Conservation (phyloP, 2,329 filamentous ascomycete genomes). For the Allantophomopsis cytisporea region DNA sequence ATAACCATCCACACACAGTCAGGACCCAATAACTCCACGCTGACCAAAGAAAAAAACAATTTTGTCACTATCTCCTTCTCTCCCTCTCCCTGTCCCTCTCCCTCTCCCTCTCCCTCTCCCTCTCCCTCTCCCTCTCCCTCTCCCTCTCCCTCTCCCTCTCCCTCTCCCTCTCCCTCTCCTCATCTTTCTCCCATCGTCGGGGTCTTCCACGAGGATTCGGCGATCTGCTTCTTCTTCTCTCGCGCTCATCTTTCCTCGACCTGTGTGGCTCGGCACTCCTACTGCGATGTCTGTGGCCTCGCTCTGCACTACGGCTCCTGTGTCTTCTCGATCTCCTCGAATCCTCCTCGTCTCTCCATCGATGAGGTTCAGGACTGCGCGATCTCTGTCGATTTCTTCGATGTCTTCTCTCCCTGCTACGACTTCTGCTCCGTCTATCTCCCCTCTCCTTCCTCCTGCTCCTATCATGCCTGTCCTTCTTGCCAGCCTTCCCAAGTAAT, state of each 20-base stretch:
- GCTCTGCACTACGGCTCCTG: constrained; percentile 13
- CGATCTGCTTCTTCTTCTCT: constrained; percentile 6
- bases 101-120: constrained; percentile 6
- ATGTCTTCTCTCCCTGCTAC: constrained; percentile 14
- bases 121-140: constrained; percentile 7
- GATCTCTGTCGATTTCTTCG: constrained; percentile 17
- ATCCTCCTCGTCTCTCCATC: constrained; percentile 9
- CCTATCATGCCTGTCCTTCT: constrained; percentile 3
- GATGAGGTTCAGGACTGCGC: constrained; percentile 12
- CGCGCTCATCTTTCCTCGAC: constrained; percentile 11
- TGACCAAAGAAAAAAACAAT: no score
- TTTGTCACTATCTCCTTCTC: constrained; percentile 1
- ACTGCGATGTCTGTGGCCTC: constrained; percentile 11
- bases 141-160: constrained; percentile 4
- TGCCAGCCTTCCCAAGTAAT: constrained; percentile 3
- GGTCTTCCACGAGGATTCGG: constrained; percentile 5
- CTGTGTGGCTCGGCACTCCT: constrained; percentile 14
- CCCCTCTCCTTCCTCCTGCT: constrained; percentile 2
- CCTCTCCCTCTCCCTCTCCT: constrained; percentile 4
- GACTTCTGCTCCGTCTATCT: constrained; percentile 5
- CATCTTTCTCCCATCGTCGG: constrained; percentile 11
- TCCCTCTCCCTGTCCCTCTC: constrained; percentile 4
- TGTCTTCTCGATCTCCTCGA: constrained; percentile 6
- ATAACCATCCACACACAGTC: no score
- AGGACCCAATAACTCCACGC: no score